phyloP scores from a whole-genome alignment of 139 green algal genomes.

The Tetraselmis striata region DNA sequence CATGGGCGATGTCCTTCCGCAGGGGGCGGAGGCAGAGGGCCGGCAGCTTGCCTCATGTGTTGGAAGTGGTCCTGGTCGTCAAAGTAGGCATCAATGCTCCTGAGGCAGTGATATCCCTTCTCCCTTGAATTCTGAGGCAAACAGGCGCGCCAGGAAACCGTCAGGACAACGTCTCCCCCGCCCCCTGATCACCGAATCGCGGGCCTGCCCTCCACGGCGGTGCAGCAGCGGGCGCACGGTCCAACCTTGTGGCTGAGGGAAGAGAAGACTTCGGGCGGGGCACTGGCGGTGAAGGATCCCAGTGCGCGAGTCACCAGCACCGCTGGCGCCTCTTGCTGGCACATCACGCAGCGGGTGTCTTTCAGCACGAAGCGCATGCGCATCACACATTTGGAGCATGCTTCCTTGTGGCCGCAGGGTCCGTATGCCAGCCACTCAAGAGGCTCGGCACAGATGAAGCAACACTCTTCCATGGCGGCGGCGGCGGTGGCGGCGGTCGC shows the following conservation, averaged over 20 bases:
- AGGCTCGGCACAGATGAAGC: conserved; percentile 80
- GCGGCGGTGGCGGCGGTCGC: too few relatives aligned
- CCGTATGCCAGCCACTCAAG: conserved; percentile 74
- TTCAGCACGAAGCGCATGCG: conserved; percentile 78
- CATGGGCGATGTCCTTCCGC: too few relatives aligned
- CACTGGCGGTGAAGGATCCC: conserved; percentile 62
- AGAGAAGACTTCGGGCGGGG: conserved; percentile 47
- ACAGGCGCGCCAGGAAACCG: too few relatives aligned
- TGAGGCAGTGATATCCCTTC: not conserved
- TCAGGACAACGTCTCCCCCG: too few relatives aligned
- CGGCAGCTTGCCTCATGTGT: conserved; percentile 59
- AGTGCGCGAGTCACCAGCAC: conserved; percentile 72
- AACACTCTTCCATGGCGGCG: conserved; percentile 49
- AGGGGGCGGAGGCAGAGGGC: too few relatives aligned
- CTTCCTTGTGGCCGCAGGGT: conserved; percentile 84
- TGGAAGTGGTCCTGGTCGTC: conserved; percentile 78
- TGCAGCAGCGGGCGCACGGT: not conserved
- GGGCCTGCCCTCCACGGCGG: too few relatives aligned
- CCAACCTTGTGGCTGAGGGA: not conserved
- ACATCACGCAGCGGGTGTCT: conserved; percentile 79
- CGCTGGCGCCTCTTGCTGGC: conserved; percentile 45
- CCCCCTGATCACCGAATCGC: too few relatives aligned
- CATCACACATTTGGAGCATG: conserved; percentile 54
- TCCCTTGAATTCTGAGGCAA: not conserved
- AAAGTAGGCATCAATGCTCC: conserved; percentile 69